Evolutionary conservation across 2,329 filamentous ascomycete genomes (phyloP).

Genomic region (Colletotrichum neosansevieriae): DNA sequence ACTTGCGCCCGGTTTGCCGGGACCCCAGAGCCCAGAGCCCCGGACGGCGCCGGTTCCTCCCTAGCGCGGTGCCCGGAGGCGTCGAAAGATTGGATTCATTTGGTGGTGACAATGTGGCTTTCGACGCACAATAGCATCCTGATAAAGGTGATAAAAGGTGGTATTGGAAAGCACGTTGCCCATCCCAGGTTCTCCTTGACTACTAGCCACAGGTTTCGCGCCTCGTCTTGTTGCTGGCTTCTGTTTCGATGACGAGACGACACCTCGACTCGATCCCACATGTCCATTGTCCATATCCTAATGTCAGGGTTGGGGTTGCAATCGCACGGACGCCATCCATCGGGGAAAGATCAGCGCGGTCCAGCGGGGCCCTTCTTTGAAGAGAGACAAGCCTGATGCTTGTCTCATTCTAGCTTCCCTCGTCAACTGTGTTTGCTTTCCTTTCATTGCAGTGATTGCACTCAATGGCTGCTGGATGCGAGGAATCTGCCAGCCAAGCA

Average conservation of each 20-base stretch:
- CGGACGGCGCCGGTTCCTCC: not conserved
- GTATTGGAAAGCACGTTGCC: not conserved
- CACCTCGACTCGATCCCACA: not conserved
- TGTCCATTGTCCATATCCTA: not conserved
- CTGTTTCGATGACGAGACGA: conserved; percentile 5
- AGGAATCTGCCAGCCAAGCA: conserved; percentile 1
- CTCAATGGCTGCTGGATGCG: conserved; percentile 1
- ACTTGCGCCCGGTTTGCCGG: not conserved
- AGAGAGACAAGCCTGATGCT: not conserved
- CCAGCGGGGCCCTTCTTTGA: not conserved
- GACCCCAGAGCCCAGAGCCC: conserved; percentile 9
- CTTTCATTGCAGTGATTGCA: not conserved
- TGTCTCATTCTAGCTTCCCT: not conserved
- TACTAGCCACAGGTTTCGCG: not conserved
- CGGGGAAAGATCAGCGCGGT: conserved; percentile 17
- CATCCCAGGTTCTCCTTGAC: too few relatives aligned
- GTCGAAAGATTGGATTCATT: not conserved
- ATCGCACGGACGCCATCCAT: conserved; percentile 31
- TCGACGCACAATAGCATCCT: not conserved
- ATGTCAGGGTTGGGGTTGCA: conserved; percentile 21
- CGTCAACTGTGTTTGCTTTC: not conserved
- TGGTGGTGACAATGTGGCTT: conserved; percentile 22
- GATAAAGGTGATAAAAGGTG: not conserved
- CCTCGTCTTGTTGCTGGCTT: not conserved
- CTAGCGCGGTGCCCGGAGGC: not conserved